Evolutionary conservation across 2,329 filamentous ascomycete species (phyloP).

Genomic region (Didymella segeticola): DNA sequence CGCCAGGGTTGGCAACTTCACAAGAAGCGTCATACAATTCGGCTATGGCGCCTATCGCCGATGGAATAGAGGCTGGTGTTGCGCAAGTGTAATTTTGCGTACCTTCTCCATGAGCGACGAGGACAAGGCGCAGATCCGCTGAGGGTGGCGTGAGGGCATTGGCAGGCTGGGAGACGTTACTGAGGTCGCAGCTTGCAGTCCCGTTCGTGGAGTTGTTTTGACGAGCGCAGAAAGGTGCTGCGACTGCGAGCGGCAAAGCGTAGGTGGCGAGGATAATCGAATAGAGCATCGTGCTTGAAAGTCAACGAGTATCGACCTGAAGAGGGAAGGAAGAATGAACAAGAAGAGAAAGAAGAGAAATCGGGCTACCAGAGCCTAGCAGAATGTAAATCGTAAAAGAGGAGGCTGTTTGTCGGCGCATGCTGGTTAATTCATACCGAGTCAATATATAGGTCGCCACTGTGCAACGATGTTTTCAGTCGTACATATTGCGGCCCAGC

Average conservation of each 20-base stretch:
- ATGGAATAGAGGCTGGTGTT: constrained; percentile 39
- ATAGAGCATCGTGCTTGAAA: constrained; percentile 31
- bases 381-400: constrained; percentile 29
- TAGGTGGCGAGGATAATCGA: constrained; percentile 28
- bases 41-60: constrained; percentile 53
- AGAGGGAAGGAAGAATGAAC: constrained; percentile 2
- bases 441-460: constrained; percentile 26
- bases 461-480: constrained; percentile 4
- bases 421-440: constrained; percentile 8
- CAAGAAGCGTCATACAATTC: constrained; percentile 37
- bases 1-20: constrained; percentile 25
- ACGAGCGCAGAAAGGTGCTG: constrained; percentile 28
- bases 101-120: constrained; percentile 56
- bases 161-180: constrained; percentile 31
- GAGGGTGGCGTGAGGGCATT: constrained; percentile 35
- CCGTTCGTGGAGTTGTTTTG: constrained; percentile 23
- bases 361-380: constrained; percentile 43
- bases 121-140: constrained; percentile 46
- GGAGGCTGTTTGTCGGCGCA: constrained; percentile 17
- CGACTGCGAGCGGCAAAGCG: constrained; percentile 30
- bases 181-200: constrained; percentile 33
- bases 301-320: background rate
- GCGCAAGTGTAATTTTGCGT: constrained; percentile 60
- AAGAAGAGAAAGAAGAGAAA: constrained; percentile 19
- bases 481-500: constrained; percentile 9